These are phyloP conservation scores for Talaromyces amestolkiae DNA, from an alignment of 2,329 filamentous ascomycete species.

Conservation along the genomic window DNA sequence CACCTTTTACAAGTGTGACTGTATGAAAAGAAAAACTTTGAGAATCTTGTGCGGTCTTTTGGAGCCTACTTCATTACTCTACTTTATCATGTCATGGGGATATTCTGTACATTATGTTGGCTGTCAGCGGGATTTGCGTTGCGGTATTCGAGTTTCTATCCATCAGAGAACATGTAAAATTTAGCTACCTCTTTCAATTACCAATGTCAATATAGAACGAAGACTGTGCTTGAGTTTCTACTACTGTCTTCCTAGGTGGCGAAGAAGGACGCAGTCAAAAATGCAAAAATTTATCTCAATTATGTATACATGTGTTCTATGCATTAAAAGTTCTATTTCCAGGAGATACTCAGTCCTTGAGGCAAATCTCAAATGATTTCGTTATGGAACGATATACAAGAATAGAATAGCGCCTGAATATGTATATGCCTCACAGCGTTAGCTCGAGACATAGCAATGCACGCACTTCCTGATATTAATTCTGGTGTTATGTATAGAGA, in stretches of 20 bases:
- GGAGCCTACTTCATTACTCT: background rate
- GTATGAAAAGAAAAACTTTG: background rate
- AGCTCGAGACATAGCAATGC: background rate
- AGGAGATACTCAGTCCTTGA: background rate
- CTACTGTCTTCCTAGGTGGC: too few relatives aligned
- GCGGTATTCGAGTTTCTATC: constrained; percentile 15
- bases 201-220: background rate
- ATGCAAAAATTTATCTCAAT: background rate
- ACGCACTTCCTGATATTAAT: background rate
- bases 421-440: background rate
- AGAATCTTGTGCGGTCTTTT: background rate
- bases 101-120: constrained; percentile 15
- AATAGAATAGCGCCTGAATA: constrained; percentile 1
- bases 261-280: background rate
- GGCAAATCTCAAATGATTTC: background rate
- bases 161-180: constrained; percentile 9
- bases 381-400: constrained; percentile 12
- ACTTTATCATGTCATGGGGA: background rate
- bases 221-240: too few relatives aligned
- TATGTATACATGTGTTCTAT: background rate
- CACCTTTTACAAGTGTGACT: background rate
- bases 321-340: background rate
- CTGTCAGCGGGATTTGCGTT: constrained; percentile 9
- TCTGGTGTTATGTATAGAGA: background rate
- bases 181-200: background rate